phyloP scores from a whole-genome alignment of 2,329 filamentous ascomycete genomes.

The Fusarium sp. region DNA sequence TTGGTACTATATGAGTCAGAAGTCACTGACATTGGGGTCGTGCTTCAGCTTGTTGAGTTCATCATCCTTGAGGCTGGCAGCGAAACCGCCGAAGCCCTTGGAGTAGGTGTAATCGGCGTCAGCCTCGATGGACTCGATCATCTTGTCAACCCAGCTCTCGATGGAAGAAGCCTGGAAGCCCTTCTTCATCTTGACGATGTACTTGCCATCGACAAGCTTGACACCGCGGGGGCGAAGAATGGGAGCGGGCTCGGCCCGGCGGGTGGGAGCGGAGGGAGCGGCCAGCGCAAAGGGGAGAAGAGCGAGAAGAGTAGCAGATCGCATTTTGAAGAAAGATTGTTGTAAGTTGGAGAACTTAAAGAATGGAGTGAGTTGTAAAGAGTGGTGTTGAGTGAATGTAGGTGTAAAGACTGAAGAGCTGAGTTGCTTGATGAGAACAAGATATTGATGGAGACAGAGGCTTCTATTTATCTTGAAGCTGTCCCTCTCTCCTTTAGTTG shows the following conservation, averaged over 20 bases:
- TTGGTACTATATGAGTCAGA: too few relatives aligned
- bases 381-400: constrained; percentile 21
- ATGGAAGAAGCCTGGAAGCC: constrained; percentile 27
- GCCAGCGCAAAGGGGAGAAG: constrained; percentile 46
- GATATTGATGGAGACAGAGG: background rate
- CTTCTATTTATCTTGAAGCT: constrained; percentile 29
- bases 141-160: constrained; percentile 23
- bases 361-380: constrained; percentile 8
- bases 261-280: constrained; percentile 44
- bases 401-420: constrained; percentile 23
- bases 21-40: constrained; percentile 38
- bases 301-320: constrained; percentile 46
- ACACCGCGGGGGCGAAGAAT: constrained; percentile 46
- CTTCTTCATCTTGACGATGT: constrained; percentile 50
- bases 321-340: constrained; percentile 42
- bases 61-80: constrained; percentile 39
- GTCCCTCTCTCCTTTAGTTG: background rate
- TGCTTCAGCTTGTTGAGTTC: constrained; percentile 41
- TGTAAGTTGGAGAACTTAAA: constrained; percentile 1
- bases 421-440: constrained; percentile 24
- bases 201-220: constrained; percentile 48
- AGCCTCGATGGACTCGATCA: constrained; percentile 43
- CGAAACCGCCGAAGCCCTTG: constrained; percentile 40
- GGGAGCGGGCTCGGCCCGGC: constrained; percentile 47
- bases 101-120: constrained; percentile 46